Percentiles rank a stretch among this genome's conserved stretches.
phyloP scores from a whole-genome alignment of 345 rosid genomes.

The Laguncularia racemosa region DNA sequence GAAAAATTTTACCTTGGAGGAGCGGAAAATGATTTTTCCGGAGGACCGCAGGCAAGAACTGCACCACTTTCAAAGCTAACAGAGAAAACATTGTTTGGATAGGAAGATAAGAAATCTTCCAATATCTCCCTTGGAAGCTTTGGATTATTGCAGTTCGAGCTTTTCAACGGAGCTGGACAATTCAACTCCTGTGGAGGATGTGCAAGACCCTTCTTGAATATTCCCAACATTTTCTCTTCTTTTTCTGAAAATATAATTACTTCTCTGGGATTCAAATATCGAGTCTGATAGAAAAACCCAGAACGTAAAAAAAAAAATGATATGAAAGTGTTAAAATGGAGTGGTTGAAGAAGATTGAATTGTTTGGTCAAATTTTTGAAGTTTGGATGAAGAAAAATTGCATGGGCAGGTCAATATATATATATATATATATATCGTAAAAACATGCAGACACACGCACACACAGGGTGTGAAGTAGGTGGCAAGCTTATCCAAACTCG shows the following conservation, averaged over 20 bases:
- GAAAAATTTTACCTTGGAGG: slow-evolving; percentile 39
- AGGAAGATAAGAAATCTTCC: slow-evolving; percentile 25
- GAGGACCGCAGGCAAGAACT: slow-evolving; percentile 30
- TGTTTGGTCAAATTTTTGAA: too few species aligned
- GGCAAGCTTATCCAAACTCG: too few species aligned
- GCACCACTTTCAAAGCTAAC: slow-evolving; percentile 38
- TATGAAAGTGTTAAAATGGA: too few species aligned
- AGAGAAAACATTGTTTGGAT: slow-evolving; percentile 24
- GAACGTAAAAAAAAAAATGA: too few species aligned
- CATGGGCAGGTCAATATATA: too few species aligned
- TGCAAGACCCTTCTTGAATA: slow-evolving; percentile 50
- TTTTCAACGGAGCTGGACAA: slow-evolving; percentile 33
- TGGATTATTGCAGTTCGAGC: slow-evolving; percentile 16
- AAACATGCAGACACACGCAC: too few species aligned
- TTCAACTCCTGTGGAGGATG: slow-evolving; percentile 60
- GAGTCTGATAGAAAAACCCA: neutral
- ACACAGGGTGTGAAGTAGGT: too few species aligned
- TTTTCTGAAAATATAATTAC: neutral
- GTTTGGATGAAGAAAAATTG: too few species aligned
- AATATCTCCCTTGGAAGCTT: slow-evolving; percentile 38
- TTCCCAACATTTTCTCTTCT: slow-evolving; percentile 43
- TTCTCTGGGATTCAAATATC: neutral
- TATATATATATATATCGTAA: too few species aligned
- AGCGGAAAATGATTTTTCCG: slow-evolving; percentile 16
- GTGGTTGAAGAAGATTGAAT: too few species aligned